phyloP scores from a whole-genome alignment of 768 basidiomycete species.

The Agaricus bisporus region DNA sequence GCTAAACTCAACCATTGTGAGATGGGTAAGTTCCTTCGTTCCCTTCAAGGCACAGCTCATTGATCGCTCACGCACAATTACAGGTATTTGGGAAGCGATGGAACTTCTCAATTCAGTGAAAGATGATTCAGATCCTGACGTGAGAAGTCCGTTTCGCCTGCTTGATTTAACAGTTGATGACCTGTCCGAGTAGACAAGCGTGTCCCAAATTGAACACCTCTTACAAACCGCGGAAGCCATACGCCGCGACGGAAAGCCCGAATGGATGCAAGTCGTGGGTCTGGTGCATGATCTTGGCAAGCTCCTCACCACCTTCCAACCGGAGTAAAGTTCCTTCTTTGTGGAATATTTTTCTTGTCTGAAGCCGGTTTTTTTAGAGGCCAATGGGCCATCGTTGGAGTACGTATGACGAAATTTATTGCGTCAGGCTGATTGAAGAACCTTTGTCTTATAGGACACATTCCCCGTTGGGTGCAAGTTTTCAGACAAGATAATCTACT shows the following conservation, averaged over 20 bases:
- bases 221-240: slow-evolving; percentile 92
- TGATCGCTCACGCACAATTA: slow-evolving; percentile 54
- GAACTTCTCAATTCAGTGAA: slow-evolving; percentile 83
- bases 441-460: slow-evolving; percentile 29
- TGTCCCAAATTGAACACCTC: slow-evolving; percentile 87
- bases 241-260: slow-evolving; percentile 77
- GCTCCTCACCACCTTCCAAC: slow-evolving; percentile 75
- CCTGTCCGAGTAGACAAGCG: slow-evolving; percentile 44
- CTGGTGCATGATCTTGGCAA: slow-evolving; percentile 93
- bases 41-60: slow-evolving; percentile 36
- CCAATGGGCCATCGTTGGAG: slow-evolving; percentile 94
- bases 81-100: slow-evolving; percentile 85
- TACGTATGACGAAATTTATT: slow-evolving; percentile 26
- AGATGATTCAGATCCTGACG: slow-evolving; percentile 90
- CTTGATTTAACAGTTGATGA: slow-evolving; percentile 13
- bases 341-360: background rate
- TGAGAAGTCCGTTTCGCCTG: slow-evolving; percentile 23
- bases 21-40: background rate
- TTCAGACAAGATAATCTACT: slow-evolving; percentile 80
- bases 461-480: slow-evolving; percentile 82
- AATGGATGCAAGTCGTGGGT: slow-evolving; percentile 90
- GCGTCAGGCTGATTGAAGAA: slow-evolving; percentile 11
- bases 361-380: slow-evolving; percentile 31
- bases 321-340: slow-evolving; percentile 28
- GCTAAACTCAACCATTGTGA: background rate